Evolutionary conservation across 2,329 filamentous ascomycete species (phyloP), one percentile per base, ranked within the genome.

Genomic region (Hypoxylon sp.): DNA sequence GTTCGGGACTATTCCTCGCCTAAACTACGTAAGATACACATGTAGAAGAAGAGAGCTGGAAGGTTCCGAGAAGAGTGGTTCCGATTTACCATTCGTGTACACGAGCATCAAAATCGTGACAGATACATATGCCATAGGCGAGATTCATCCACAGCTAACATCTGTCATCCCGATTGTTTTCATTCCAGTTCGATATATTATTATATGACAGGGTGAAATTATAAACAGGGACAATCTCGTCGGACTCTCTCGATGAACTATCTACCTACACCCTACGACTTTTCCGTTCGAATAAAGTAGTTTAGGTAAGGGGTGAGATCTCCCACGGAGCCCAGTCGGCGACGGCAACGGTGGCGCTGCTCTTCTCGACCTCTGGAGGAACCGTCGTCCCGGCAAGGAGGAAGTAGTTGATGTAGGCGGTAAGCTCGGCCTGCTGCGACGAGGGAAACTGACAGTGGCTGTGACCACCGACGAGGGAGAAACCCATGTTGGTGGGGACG

Each of bases 361-460:
- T 78, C 71, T 75, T 76, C 73, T 80, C 78, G 37, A 80, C 68
- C 22, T 72, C 72, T 2, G 68, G 70, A 0, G 79, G 78, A 4
- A 72, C 71, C 13, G 73, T 72, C 28, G 74, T 71, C 28, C 71
- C 70, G 59, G 74, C 74, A 43, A 84, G 75, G 53, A 86, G 73
- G 73, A 86, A 87, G 73, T 83, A 83, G 76, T 83, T 81, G 73
- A 87, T 83, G 74, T 82, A 88, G 6, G 80, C 78, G 41, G 76
- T 82, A 34, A 88, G 78, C 39, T 87, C 84, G 34, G 79, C 65
- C 67, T 82, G 78, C 76, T 86, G 83, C 28, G 79, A 76, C 43
- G 78, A 78, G 4, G 85, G 86, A 76, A 88, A 87, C 70, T 75
- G 72, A 75, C 85, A 88, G 72, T 88, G 86, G 62, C 77, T 76